A percentile compares a stretch with the other conserved stretches of the same genome.
phyloP scores from a whole-genome alignment of 2,329 filamentous ascomycete genomes.

The Aureobasidium mangrovei region DNA sequence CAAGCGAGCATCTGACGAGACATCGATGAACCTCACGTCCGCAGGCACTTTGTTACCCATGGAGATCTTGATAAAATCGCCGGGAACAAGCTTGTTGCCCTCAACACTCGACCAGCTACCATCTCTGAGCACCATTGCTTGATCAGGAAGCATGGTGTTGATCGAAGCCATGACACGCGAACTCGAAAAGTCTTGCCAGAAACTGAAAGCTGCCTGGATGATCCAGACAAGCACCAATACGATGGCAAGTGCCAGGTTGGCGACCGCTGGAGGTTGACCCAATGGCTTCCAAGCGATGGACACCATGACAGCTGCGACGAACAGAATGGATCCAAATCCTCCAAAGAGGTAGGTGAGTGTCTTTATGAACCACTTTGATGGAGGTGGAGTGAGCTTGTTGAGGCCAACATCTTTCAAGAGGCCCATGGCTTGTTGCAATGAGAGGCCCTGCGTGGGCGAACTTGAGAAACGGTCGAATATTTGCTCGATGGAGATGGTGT shows the following conservation, averaged over 20 bases:
- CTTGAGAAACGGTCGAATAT: constrained; percentile 52
- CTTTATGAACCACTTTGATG: constrained; percentile 50
- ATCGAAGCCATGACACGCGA: constrained; percentile 71
- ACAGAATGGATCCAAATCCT: constrained; percentile 64
- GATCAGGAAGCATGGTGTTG: constrained; percentile 69
- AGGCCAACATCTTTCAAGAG: constrained; percentile 53
- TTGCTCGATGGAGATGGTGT: constrained; percentile 50
- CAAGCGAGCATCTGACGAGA: constrained; percentile 61
- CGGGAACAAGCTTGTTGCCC: constrained; percentile 55
- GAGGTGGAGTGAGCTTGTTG: constrained; percentile 58
- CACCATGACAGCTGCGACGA: constrained; percentile 60
- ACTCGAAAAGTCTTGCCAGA: constrained; percentile 64
- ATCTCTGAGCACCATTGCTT: constrained; percentile 57
- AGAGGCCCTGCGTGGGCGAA: constrained; percentile 51
- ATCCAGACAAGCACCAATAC: constrained; percentile 63
- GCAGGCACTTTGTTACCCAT: constrained; percentile 66
- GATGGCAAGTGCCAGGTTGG: constrained; percentile 65
- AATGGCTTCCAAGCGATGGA: constrained; percentile 71
- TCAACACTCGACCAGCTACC: constrained; percentile 34
- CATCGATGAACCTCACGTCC: constrained; percentile 61
- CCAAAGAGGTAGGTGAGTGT: constrained; percentile 65
- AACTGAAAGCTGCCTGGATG: constrained; percentile 45
- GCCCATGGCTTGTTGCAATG: constrained; percentile 46
- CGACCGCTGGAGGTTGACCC: constrained; percentile 59
- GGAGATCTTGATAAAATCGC: constrained; percentile 60